Evolutionary conservation across 108 stramenopile species (phyloP).

Genomic region (Parietichytrium sp.): DNA sequence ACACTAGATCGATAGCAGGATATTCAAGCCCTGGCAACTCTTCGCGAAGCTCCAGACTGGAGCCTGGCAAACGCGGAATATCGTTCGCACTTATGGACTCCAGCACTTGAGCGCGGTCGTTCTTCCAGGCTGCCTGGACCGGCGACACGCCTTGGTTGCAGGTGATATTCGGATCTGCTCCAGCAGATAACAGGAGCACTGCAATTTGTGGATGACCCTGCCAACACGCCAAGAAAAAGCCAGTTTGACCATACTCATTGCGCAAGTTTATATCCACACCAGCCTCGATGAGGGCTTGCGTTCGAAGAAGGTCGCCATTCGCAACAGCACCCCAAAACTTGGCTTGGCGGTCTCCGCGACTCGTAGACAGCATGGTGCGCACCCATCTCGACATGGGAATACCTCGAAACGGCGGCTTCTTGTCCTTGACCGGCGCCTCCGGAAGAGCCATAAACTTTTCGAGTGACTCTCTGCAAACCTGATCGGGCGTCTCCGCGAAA

Average conservation of each 20-base stretch:
- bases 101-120: too few relatives aligned
- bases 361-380: neutral
- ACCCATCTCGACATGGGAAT: neutral
- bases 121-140: too few relatives aligned
- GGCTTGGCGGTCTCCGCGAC: neutral
- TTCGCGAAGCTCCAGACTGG: too few relatives aligned
- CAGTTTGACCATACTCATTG: neutral
- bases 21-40: too few relatives aligned
- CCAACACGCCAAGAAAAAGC: neutral
- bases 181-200: neutral
- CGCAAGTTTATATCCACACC: neutral
- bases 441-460: neutral
- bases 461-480: neutral
- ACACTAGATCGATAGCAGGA: too few relatives aligned
- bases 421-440: neutral
- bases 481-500: neutral
- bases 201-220: neutral
- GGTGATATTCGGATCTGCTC: neutral
- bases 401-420: neutral
- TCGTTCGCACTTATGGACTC: too few relatives aligned
- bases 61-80: too few relatives aligned
- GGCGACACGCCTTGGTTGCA: neutral
- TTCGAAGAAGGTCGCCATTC: neutral
- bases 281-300: slow-evolving; percentile 9
- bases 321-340: neutral